These are phyloP conservation scores for Kondoa subrosea DNA, from an alignment of 768 basidiomycete genomes.

Conservation along the genomic window DNA sequence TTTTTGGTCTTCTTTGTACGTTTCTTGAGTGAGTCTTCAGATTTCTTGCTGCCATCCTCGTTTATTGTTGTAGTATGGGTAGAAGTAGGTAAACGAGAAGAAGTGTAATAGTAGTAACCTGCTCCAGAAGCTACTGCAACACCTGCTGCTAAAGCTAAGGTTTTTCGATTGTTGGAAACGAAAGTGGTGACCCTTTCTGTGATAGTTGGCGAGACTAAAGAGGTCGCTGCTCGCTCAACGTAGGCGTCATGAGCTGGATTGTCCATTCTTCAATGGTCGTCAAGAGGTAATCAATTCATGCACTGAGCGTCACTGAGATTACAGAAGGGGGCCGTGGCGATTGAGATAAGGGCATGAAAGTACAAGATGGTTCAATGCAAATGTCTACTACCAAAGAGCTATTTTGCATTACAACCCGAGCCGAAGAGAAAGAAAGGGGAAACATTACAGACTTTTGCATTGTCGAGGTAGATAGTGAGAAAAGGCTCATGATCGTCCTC, in stretches of 20 bases:
- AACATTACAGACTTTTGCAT: too few relatives aligned
- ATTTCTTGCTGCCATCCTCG: background rate
- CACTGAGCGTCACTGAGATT: background rate
- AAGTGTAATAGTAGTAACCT: slow-evolving; percentile 42
- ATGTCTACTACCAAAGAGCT: too few relatives aligned
- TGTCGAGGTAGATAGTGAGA: too few relatives aligned
- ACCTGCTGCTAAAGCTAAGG: slow-evolving; percentile 51
- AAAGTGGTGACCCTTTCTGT: slow-evolving; percentile 30
- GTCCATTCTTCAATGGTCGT: background rate
- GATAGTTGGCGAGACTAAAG: slow-evolving; percentile 16
- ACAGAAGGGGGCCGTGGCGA: background rate
- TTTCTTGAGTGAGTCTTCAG: slow-evolving; percentile 1
- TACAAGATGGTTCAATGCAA: background rate
- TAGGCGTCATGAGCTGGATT: background rate
- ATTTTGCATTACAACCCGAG: too few relatives aligned
- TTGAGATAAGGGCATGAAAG: background rate
- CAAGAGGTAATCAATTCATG: background rate
- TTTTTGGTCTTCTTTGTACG: slow-evolving; percentile 18
- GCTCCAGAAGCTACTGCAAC: slow-evolving; percentile 58
- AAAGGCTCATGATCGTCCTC: background rate
- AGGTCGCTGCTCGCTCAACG: slow-evolving; percentile 8
- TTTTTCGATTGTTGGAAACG: slow-evolving; percentile 60
- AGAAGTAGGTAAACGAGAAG: background rate
- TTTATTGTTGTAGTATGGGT: background rate
- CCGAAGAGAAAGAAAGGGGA: too few relatives aligned